phyloP scores from a whole-genome alignment of 768 basidiomycete genomes.

The Macrolepiota albuminosa region DNA sequence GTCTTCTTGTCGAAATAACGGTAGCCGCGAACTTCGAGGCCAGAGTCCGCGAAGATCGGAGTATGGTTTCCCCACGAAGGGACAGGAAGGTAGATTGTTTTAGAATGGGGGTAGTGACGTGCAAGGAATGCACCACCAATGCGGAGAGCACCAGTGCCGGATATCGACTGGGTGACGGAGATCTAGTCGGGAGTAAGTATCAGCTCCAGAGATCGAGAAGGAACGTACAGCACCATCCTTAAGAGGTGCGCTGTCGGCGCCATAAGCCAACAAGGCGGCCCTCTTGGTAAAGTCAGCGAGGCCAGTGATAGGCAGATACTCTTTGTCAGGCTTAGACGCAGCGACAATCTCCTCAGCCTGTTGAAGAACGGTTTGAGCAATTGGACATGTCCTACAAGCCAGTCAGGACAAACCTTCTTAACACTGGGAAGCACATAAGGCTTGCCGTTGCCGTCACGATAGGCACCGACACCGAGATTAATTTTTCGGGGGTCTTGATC shows the following conservation, averaged over 20 bases:
- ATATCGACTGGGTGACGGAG: constrained; percentile 89
- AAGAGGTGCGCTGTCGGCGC: constrained; percentile 70
- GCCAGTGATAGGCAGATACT: constrained; percentile 95
- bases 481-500: constrained; percentile 91
- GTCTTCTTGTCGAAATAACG: constrained; percentile 92
- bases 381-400: neutral
- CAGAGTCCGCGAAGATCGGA: constrained; percentile 90
- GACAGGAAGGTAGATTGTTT: constrained; percentile 84
- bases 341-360: constrained; percentile 77
- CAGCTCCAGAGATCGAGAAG: constrained; percentile 1
- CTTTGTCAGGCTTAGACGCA: constrained; percentile 75
- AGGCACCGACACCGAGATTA: constrained; percentile 96
- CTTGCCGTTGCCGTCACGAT: constrained; percentile 91
- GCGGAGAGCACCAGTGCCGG: constrained; percentile 95
- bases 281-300: constrained; percentile 79
- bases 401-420: constrained; percentile 55
- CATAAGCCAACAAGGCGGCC: constrained; percentile 89
- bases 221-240: constrained; percentile 64
- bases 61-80: constrained; percentile 99
- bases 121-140: constrained; percentile 92
- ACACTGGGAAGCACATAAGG: constrained; percentile 91
- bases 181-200: constrained; percentile 41
- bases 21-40: constrained; percentile 89
- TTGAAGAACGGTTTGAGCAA: constrained; percentile 3
- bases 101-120: constrained; percentile 82